Conservation (phyloP, 2,329 filamentous ascomycete genomes). For the Venturia oleaginea region DNA sequence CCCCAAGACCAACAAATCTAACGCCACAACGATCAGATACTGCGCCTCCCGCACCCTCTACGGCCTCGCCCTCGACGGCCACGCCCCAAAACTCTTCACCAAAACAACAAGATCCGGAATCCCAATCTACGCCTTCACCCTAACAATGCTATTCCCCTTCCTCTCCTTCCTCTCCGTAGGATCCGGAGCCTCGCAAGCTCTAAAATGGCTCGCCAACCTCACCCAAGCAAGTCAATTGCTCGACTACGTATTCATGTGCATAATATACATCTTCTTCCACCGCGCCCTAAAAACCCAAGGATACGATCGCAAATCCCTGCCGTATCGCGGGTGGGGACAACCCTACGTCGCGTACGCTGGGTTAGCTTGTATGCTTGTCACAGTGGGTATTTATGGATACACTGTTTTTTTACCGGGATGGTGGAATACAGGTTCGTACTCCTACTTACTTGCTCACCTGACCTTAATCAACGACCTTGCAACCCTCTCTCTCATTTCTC, state of each 20-base stretch:
- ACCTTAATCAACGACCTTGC: background rate
- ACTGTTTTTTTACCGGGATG: constrained; percentile 28
- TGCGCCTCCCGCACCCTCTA: constrained; percentile 34
- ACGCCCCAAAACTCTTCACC: constrained; percentile 30
- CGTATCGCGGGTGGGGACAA: constrained; percentile 31
- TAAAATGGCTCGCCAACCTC: constrained; percentile 35
- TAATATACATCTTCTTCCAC: constrained; percentile 33
- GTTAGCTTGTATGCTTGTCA: constrained; percentile 20
- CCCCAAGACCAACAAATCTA: too few species aligned
- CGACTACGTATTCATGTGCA: constrained; percentile 36
- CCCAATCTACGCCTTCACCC: constrained; percentile 31
- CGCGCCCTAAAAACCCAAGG: constrained; percentile 30
- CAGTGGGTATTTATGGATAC: constrained; percentile 28
- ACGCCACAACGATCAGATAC: constrained; percentile 24
- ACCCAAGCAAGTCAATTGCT: constrained; percentile 36
- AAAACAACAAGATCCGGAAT: constrained; percentile 30
- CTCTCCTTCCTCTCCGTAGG: constrained; percentile 34
- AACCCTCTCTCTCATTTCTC: too few species aligned
- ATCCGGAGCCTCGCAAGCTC: constrained; percentile 29
- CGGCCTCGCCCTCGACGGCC: constrained; percentile 32
- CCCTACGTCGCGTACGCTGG: constrained; percentile 33
- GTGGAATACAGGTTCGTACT: constrained; percentile 10
- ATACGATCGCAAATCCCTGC: constrained; percentile 27
- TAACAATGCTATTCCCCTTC: constrained; percentile 28
- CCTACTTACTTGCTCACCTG: constrained; percentile 5